phyloP scores from a whole-genome alignment of 306 rosid genomes.

The Pterocarpus santalinus region DNA sequence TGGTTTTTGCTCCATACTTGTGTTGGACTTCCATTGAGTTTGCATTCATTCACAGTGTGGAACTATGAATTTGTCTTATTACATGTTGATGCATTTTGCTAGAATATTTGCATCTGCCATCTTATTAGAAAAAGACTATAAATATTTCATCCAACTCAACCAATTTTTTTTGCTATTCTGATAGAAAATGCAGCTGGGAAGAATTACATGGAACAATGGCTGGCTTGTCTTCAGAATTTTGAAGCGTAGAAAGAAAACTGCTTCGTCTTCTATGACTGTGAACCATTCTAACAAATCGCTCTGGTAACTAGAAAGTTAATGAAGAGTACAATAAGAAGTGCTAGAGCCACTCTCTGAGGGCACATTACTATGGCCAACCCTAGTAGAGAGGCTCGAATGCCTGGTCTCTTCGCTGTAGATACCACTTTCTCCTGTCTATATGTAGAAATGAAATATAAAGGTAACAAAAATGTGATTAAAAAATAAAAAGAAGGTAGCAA shows the following conservation, averaged over 20 bases:
- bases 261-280: conserved; percentile 4
- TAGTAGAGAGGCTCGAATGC: not conserved
- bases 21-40: no score
- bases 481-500: not conserved
- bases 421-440: conserved; percentile 38
- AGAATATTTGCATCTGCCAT: not conserved
- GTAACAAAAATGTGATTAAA: not conserved
- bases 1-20: not conserved
- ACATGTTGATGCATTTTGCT: not conserved
- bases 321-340: not conserved
- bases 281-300: not conserved
- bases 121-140: no score
- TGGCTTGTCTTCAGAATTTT: conserved; percentile 62
- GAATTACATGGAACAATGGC: conserved; percentile 68
- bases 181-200: conserved; percentile 63
- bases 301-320: not conserved
- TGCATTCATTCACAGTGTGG: not conserved
- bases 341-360: not conserved
- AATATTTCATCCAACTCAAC: not conserved
- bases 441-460: conserved; percentile 25
- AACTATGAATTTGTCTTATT: not conserved
- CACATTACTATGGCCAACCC: not conserved
- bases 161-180: not conserved
- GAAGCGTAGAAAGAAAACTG: conserved; percentile 47
- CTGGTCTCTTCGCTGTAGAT: conserved; percentile 17